Evolutionary conservation across 2,329 filamentous ascomycete genomes (phyloP), one percentile per base, ranked within the genome.

Genomic region (Botryosphaeria dothidea): DNA sequence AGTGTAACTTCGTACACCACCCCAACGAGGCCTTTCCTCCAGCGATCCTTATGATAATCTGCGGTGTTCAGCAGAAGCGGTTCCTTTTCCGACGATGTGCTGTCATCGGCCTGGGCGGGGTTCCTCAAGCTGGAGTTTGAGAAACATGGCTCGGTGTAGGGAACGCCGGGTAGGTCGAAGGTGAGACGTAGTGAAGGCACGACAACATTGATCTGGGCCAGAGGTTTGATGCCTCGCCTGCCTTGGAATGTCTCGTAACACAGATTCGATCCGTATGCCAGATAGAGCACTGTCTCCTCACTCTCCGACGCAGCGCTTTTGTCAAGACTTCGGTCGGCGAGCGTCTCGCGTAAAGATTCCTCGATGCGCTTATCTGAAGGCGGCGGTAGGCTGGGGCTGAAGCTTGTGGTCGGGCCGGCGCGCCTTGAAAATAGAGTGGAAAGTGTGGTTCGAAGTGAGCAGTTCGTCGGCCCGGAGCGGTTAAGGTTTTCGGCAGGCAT

Each of bases 1-100:
- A 84, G 81, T 0, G 93, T 97, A 31, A 98, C 92, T 80, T 98
- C 93, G 80, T 99, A 99, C 3, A 98, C 95, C 17, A 97, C 92
- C 25, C 95, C 95, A 45, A 97, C 86, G 2, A 99, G 84, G 4
- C 92, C 92, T 72, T 93, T 93, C 68, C 88, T 81, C 93, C 92
- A 96, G 62, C 79, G 80, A 62, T 85, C 81, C 71, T 86, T 85
- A 70, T 85, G 80, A 68, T 85, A 84, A 63, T 73, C 71, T 31
- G 58, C 15, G 4, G 62, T 52, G 19, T 58, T 51, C 38, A 65
- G 54, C 29, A 43, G 41, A 17, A 78, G 68, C 51, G 77, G 73
- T 8, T 68, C 66, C 3, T 67, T 70, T 67, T 19, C 65, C 51
- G 56, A 80, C 29, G n/a, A 64, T 75, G 67, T 19, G 78, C 75